Evolutionary conservation across 2,329 filamentous ascomycete species (phyloP).

Genomic region (Xylariaceae sp.): DNA sequence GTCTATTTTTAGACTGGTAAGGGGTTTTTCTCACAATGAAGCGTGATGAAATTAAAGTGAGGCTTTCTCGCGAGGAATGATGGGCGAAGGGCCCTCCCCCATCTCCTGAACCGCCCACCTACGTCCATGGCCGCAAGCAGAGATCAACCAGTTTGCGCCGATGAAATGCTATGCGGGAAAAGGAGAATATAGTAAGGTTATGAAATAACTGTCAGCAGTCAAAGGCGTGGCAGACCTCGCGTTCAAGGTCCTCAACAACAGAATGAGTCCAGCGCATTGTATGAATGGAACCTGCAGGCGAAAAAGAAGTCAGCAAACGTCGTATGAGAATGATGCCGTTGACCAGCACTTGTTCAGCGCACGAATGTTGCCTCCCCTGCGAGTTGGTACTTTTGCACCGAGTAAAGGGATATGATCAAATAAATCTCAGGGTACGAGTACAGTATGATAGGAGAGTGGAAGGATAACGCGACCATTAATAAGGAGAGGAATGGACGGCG

Average conservation of each 20-base stretch:
- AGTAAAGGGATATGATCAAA: not conserved
- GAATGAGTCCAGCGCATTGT: conserved; percentile 23
- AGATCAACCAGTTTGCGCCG: not conserved
- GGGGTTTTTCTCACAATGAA: conserved; percentile 57
- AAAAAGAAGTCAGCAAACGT: conserved; percentile 8
- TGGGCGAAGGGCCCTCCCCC: conserved; percentile 48
- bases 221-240: conserved; percentile 22
- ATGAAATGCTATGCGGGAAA: not conserved
- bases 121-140: conserved; percentile 29
- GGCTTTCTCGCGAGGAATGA: conserved; percentile 56
- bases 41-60: conserved; percentile 74
- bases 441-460: no score
- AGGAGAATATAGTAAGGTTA: conserved; percentile 1
- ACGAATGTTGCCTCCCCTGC: not conserved
- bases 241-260: conserved; percentile 24
- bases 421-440: not conserved
- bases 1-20: not conserved
- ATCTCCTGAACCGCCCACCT: conserved; percentile 35
- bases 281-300: conserved; percentile 7
- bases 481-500: not conserved
- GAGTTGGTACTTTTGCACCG: not conserved
- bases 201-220: conserved; percentile 23
- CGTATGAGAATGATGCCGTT: not conserved
- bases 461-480: not conserved
- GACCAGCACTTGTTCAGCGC: not conserved